Base-by-base conservation (phyloP, 768 basidiomycete genomes). In the Xerocomellus intermedius region DNA sequence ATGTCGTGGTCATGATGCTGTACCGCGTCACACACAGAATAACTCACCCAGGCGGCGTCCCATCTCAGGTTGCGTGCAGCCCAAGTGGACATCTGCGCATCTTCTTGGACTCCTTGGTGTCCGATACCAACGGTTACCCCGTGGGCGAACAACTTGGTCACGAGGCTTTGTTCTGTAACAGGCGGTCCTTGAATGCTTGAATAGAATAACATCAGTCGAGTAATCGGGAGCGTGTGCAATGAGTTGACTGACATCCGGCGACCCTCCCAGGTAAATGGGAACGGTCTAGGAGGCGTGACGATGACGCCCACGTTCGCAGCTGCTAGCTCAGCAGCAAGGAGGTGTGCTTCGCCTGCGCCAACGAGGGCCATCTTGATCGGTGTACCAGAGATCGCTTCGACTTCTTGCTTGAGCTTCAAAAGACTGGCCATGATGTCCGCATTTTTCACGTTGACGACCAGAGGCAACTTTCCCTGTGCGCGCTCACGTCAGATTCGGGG, bases 41-140 rank as follows among this genome's bases (percentile, higher is more conserved):
- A 48, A 88, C 95, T 88, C 94, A 97, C 97, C 96, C 98, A 51
- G 88, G 82, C 68, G 89, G 71, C 67, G 82, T 98, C 68, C 98
- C 95, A 70, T 85, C 38, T 94, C 91, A 50, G 89, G 88, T 59
- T 92, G 88, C 7, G 94, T 91, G 47, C 97, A 77, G 50, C 98
- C 77, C 55, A 98, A 75, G 51, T 93, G 79, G 69, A 95, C 89
- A 26, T 87, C 70, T 24, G 85, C 82, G 37, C 83, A 81, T 59
- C 80, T 84, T 43, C 80, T 78, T 16, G 67, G 77, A 48, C 70
- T 1, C 78, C 66, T 38, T 67, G 54, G 42, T 58, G 61, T 48
- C 84, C 86, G 28, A 90, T 68, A 0, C 78, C 86, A 19, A 89
- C 81, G 7, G 82, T 83, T 4, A 94, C 84, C 6, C 82, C 82